A percentile compares a stretch with the other conserved stretches of the same genome.
phyloP scores from a whole-genome alignment of 345 rosid genomes.

The Ceriops decandra region DNA sequence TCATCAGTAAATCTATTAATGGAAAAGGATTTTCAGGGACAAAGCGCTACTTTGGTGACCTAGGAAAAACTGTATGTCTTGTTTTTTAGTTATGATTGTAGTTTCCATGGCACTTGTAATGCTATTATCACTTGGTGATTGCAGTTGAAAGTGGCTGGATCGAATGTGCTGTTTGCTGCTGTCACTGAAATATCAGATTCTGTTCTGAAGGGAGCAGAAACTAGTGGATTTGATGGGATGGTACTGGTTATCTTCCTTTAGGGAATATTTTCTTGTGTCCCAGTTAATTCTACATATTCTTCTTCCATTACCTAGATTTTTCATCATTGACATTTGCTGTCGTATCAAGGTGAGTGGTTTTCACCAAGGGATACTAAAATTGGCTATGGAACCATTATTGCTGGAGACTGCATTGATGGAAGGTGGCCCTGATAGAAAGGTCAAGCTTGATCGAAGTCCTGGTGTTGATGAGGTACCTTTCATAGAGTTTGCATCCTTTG shows the following conservation, averaged over 20 bases:
- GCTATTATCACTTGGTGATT: conserved; percentile 25
- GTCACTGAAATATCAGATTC: conserved; percentile 92
- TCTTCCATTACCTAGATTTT: neutral
- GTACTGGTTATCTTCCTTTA: conserved; percentile 33
- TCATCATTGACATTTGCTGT: conserved; percentile 8
- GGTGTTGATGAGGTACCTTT: conserved; percentile 81
- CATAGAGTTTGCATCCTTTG: conserved; percentile 2
- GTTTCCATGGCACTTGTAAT: conserved; percentile 10
- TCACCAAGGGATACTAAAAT: conserved; percentile 80
- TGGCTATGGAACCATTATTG: conserved; percentile 94
- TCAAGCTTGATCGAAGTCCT: conserved; percentile 79
- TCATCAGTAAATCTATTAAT: conserved; percentile 69
- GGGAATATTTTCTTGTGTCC: conserved; percentile 8
- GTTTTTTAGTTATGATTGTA: conserved; percentile 8
- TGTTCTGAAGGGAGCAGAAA: conserved; percentile 80
- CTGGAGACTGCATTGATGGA: conserved; percentile 82
- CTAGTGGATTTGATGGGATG: conserved; percentile 94
- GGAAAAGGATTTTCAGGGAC: conserved; percentile 80
- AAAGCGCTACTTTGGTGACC: conserved; percentile 88
- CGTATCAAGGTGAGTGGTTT: conserved; percentile 67
- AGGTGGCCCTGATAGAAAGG: conserved; percentile 87
- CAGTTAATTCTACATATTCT: neutral
- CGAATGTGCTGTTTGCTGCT: conserved; percentile 76
- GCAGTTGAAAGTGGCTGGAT: conserved; percentile 86
- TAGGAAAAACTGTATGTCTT: conserved; percentile 75